Evolutionary conservation across 148 eudicot genomes (phyloP).

Genomic region (Spergularia marina): DNA sequence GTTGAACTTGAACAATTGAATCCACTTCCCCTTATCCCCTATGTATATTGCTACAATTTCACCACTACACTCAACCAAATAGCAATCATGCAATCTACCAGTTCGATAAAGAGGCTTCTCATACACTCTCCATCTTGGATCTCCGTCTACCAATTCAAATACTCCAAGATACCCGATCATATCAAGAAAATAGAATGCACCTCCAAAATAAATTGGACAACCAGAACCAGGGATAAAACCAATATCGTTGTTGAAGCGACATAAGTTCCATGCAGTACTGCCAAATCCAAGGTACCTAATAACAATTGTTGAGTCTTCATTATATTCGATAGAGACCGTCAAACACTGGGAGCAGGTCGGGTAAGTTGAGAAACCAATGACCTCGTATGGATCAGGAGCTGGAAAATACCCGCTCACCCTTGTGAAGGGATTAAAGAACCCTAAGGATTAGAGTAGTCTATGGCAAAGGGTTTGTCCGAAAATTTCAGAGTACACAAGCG

Average conservation of each 20-base stretch:
- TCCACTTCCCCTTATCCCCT: background rate
- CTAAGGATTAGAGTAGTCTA: background rate
- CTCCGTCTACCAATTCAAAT: background rate
- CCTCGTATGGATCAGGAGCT: background rate
- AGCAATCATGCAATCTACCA: too few relatives aligned
- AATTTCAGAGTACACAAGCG: background rate
- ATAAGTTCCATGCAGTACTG: background rate
- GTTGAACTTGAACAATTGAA: slow-evolving; percentile 15
- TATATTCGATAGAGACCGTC: background rate
- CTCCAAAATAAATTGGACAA: background rate
- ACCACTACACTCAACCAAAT: background rate
- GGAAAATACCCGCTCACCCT: too few relatives aligned
- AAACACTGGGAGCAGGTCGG: background rate
- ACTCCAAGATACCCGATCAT: background rate
- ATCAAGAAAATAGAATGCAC: background rate
- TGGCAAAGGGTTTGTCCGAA: background rate
- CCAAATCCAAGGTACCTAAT: background rate
- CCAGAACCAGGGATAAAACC: background rate
- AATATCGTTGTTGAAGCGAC: background rate
- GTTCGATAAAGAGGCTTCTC: background rate
- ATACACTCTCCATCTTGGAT: background rate
- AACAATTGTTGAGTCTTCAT: background rate
- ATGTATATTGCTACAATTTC: background rate
- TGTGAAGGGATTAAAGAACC: too few relatives aligned
- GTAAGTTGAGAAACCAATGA: background rate